Evolutionary conservation across 345 rosid genomes (phyloP).

Genomic region (Melaleuca quinquenervia): DNA sequence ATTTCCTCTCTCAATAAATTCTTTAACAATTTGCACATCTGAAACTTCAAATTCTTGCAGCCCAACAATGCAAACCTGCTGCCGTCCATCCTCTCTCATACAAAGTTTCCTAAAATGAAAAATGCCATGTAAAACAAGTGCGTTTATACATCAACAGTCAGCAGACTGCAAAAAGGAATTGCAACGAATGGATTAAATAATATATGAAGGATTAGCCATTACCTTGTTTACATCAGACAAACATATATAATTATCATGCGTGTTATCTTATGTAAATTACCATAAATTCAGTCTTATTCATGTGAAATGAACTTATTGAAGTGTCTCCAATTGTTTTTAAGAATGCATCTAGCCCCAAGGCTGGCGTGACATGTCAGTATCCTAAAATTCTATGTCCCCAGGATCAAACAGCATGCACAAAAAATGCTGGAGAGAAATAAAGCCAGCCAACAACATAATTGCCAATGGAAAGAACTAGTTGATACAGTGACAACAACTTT

Average conservation of each 20-base stretch:
- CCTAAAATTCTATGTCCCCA: background rate
- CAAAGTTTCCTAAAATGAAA: constrained; percentile 64
- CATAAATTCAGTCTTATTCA: background rate
- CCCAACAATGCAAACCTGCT: constrained; percentile 97
- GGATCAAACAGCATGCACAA: background rate
- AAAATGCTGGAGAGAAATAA: background rate
- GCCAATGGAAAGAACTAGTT: background rate
- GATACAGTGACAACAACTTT: background rate
- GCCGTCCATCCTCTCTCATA: constrained; percentile 99
- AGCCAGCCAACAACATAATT: background rate
- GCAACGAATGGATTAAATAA: background rate
- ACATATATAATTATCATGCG: background rate
- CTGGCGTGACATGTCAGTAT: background rate
- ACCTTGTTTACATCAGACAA: background rate
- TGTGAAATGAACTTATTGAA: background rate
- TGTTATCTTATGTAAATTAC: background rate
- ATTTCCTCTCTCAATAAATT: constrained; percentile 86
- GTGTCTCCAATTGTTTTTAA: background rate
- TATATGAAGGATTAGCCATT: background rate
- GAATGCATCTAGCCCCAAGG: background rate
- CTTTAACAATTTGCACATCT: constrained; percentile 93
- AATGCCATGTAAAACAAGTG: background rate
- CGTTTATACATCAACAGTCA: background rate
- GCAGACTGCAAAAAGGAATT: background rate
- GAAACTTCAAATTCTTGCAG: constrained; percentile 94